phyloP scores from a whole-genome alignment of 257 asterid genomes.

The Solanum pimpinellifolium region DNA sequence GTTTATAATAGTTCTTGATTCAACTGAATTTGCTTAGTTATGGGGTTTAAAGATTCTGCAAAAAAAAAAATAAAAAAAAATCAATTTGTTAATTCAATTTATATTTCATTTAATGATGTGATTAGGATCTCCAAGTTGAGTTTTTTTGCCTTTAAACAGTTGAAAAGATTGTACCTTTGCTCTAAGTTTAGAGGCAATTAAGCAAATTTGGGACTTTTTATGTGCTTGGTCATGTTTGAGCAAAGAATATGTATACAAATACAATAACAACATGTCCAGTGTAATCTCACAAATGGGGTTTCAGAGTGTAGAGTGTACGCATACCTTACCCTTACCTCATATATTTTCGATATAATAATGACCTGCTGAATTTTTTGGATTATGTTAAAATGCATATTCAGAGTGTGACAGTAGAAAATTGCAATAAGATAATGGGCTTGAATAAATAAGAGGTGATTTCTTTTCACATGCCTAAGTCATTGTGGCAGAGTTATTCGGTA shows the following conservation, averaged over 20 bases:
- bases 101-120: neutral
- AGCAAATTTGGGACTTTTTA: neutral
- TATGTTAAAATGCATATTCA: neutral
- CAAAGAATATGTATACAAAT: neutral
- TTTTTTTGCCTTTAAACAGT: neutral
- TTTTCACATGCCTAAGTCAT: neutral
- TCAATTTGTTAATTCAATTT: too few relatives aligned
- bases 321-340: fast-evolving
- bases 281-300: fast-evolving
- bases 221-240: neutral
- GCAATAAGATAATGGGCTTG: neutral
- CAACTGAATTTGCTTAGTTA: neutral
- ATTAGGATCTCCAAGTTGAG: neutral
- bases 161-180: neutral
- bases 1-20: neutral
- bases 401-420: neutral
- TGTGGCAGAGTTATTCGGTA: neutral
- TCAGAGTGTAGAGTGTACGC: fast-evolving
- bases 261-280: neutral
- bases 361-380: neutral
- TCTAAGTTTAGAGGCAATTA: neutral
- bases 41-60: neutral
- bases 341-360: neutral
- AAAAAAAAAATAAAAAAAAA: too few relatives aligned
- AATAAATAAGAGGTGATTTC: neutral